These are phyloP conservation scores for Emericellopsis cladophorae DNA, from an alignment of 2,329 filamentous ascomycete species.

Conservation along the genomic window DNA sequence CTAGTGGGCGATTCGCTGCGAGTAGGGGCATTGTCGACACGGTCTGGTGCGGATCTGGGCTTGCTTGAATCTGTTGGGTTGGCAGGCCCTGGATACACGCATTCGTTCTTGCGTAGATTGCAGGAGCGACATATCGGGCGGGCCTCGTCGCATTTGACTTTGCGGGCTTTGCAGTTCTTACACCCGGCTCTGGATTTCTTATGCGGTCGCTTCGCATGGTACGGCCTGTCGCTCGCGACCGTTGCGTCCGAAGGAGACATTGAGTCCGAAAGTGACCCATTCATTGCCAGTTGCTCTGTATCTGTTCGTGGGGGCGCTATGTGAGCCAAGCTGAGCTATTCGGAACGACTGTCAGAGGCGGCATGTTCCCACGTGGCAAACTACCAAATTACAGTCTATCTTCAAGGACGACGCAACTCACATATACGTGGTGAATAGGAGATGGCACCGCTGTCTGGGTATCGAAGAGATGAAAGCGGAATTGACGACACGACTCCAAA, in stretches of 20 bases:
- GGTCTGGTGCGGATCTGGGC: not conserved
- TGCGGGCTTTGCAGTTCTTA: slow-evolving; percentile 39
- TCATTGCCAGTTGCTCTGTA: not conserved
- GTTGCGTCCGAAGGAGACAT: not conserved
- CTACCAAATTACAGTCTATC: no score
- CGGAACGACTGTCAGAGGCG: no score
- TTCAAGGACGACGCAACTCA: no score
- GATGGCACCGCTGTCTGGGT: no score
- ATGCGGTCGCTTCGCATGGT: slow-evolving; percentile 36
- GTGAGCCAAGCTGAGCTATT: no score
- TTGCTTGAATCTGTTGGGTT: not conserved
- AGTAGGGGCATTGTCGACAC: no score
- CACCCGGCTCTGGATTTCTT: slow-evolving; percentile 42
- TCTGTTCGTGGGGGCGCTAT: no score
- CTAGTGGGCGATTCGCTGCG: no score
- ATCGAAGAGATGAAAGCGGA: no score
- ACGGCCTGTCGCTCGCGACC: slow-evolving; percentile 8
- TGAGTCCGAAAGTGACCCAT: not conserved
- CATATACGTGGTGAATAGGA: no score
- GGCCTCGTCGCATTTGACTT: slow-evolving; percentile 41
- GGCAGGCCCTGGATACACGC: slow-evolving; percentile 25
- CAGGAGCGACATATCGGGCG: slow-evolving; percentile 37
- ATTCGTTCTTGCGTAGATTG: slow-evolving; percentile 30
- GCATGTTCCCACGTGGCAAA: no score
- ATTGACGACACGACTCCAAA: no score